Percentiles rank a stretch among this genome's conserved stretches.
Evolutionary conservation across 495 filamentous ascomycete species (phyloP).

Genomic region (Parathielavia appendiculata): DNA sequence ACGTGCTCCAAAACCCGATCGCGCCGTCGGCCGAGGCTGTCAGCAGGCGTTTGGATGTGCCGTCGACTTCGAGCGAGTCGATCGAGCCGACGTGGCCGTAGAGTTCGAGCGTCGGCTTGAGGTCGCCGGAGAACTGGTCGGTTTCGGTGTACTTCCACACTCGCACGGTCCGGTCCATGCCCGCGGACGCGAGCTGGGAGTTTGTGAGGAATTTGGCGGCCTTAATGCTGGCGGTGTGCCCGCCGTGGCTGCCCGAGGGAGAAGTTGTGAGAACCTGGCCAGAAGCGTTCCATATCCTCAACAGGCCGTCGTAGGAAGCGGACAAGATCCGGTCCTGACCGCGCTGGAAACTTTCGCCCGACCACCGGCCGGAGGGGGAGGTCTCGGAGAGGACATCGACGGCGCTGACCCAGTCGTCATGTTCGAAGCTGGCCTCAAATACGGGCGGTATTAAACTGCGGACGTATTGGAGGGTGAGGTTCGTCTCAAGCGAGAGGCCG

Average conservation of each 20-base stretch:
- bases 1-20: slow-evolving; percentile 79
- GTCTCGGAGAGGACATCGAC: slow-evolving; percentile 75
- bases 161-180: slow-evolving; percentile 75
- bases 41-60: slow-evolving; percentile 67
- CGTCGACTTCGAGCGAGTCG: slow-evolving; percentile 73
- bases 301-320: slow-evolving; percentile 80
- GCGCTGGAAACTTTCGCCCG: slow-evolving; percentile 37
- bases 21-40: slow-evolving; percentile 75
- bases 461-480: slow-evolving; percentile 85
- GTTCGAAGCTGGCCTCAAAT: slow-evolving; percentile 81
- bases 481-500: slow-evolving; percentile 82
- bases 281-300: slow-evolving; percentile 84
- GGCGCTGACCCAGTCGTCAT: slow-evolving; percentile 94
- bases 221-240: slow-evolving; percentile 72
- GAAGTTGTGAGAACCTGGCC: slow-evolving; percentile 72
- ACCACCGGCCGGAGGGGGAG: slow-evolving; percentile 57
- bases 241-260: slow-evolving; percentile 53
- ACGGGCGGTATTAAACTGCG: slow-evolving; percentile 82
- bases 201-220: slow-evolving; percentile 73
- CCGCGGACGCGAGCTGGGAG: slow-evolving; percentile 68
- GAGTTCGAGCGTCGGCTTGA: slow-evolving; percentile 74
- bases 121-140: slow-evolving; percentile 54
- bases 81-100: slow-evolving; percentile 76
- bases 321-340: slow-evolving; percentile 66
- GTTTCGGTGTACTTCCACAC: slow-evolving; percentile 80